Percentiles rank a stretch among this genome's conserved stretches.
Conservation (phyloP, 306 rosid species). For the Glycyrrhiza uralensis region DNA sequence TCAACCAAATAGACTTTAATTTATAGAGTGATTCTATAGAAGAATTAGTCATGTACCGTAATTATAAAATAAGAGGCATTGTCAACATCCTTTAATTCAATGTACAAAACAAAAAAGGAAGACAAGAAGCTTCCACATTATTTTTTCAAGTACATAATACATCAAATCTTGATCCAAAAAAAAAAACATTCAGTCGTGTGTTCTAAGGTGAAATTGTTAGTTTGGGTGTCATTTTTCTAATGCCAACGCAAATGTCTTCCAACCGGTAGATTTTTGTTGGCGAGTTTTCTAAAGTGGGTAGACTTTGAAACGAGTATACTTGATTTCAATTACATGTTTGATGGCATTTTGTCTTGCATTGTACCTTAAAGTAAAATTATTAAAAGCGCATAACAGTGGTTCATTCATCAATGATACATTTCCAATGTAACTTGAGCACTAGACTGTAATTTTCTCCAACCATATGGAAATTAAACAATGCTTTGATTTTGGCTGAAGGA, state of each 20-base stretch:
- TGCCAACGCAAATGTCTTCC: background rate
- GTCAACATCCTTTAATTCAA: conserved; percentile 12
- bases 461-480: background rate
- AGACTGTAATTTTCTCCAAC: background rate
- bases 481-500: conserved; percentile 21
- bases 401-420: conserved; percentile 2
- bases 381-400: background rate
- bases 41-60: no score
- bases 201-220: conserved; percentile 40
- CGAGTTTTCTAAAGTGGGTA: conserved; percentile 10
- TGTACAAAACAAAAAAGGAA: background rate
- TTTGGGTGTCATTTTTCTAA: conserved; percentile 17
- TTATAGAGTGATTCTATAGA: no score
- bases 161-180: background rate
- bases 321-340: conserved; percentile 12
- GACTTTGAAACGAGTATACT: conserved; percentile 2
- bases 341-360: conserved; percentile 27
- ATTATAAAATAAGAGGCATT: no score
- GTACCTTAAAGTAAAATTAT: conserved; percentile 34
- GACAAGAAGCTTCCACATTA: conserved; percentile 1
- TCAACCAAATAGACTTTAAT: no score
- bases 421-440: background rate
- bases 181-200: conserved; percentile 17
- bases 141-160: background rate
- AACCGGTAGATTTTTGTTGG: conserved; percentile 21